phyloP scores from a whole-genome alignment of 202 grass and related monocot genomes.

The Dendrocalamus latiflorus region DNA sequence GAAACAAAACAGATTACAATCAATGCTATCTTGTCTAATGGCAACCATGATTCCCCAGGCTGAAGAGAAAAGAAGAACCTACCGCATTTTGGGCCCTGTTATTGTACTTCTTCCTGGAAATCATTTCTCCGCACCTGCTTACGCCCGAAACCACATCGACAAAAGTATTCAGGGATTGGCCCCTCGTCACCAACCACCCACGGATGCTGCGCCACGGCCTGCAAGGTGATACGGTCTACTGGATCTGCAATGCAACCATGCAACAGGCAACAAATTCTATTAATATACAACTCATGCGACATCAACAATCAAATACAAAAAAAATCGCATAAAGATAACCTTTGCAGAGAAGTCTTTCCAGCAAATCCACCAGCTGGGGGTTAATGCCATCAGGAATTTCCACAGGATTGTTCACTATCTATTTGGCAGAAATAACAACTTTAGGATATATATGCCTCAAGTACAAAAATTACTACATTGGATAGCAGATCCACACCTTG shows the following conservation, averaged over 20 bases:
- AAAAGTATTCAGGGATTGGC: slow-evolving; percentile 48
- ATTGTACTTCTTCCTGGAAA: background rate
- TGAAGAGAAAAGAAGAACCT: no score
- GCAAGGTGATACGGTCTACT: slow-evolving; percentile 35
- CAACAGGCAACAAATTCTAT: background rate
- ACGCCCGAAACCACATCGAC: slow-evolving; percentile 26
- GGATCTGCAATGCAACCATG: slow-evolving; percentile 33
- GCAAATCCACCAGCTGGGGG: slow-evolving; percentile 37
- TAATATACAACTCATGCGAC: background rate
- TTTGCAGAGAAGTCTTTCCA: slow-evolving; percentile 58
- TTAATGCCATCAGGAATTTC: slow-evolving; percentile 44
- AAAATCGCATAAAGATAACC: slow-evolving; percentile 7
- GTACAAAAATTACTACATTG: background rate
- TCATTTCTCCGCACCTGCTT: background rate
- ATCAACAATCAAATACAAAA: background rate
- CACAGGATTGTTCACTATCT: slow-evolving; percentile 53
- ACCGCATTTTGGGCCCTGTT: background rate
- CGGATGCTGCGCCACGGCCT: slow-evolving; percentile 34
- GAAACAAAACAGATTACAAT: no score
- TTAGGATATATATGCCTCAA: background rate
- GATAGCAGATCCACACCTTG: slow-evolving; percentile 12
- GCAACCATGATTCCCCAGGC: no score
- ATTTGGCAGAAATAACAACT: background rate
- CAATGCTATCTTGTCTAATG: no score
- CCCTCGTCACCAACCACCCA: slow-evolving; percentile 49